Conservation (phyloP, 148 eudicot genomes). For the Rhododendron henanense region DNA sequence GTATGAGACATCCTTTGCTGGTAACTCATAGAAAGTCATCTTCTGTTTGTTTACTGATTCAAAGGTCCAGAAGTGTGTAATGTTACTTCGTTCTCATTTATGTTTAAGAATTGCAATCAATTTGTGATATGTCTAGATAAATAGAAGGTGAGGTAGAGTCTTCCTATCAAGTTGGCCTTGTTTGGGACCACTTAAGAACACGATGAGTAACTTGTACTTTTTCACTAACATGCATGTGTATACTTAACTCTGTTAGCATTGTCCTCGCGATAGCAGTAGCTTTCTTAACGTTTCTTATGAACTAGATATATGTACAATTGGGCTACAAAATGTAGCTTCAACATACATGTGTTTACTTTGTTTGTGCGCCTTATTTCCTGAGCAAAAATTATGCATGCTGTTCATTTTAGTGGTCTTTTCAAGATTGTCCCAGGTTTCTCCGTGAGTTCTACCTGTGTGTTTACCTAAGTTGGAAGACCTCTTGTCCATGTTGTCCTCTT, state of each 20-base stretch:
- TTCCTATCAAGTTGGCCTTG: background rate
- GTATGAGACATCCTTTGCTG: slow-evolving; percentile 93
- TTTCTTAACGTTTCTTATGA: background rate
- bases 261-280: background rate
- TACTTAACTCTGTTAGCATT: background rate
- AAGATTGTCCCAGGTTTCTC: background rate
- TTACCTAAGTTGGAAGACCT: background rate
- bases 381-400: background rate
- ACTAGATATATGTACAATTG: background rate
- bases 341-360: background rate
- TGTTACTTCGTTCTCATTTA: background rate
- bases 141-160: background rate
- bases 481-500: background rate
- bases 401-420: background rate
- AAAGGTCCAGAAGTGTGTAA: background rate
- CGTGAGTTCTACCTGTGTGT: background rate
- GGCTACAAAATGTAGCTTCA: background rate
- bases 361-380: background rate
- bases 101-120: background rate
- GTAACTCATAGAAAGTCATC: slow-evolving; percentile 30
- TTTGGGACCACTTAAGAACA: background rate
- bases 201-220: background rate
- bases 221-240: background rate
- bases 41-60: background rate
- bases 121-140: background rate